Evolutionary conservation across 208 protist species (phyloP).

Genomic region (Trypanosoma platydactyli): DNA sequence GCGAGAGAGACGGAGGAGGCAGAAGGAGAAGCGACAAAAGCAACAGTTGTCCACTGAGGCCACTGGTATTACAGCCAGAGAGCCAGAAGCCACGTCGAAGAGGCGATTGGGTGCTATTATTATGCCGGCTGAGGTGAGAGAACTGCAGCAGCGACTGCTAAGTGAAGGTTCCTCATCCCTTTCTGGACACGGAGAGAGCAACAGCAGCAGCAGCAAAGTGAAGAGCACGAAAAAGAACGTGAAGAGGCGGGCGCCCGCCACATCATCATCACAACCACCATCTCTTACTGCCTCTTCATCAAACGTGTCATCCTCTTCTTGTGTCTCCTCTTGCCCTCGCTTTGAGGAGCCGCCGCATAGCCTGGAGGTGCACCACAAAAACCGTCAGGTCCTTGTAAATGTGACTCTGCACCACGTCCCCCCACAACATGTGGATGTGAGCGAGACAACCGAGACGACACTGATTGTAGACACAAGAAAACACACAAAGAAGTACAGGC

Average conservation of each 20-base stretch:
- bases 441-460: slow-evolving; percentile 43
- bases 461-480: slow-evolving; percentile 76
- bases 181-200: background rate
- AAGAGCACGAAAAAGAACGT: slow-evolving; percentile 9
- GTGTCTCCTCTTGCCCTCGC: background rate
- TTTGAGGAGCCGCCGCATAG: slow-evolving; percentile 52
- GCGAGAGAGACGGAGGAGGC: slow-evolving; percentile 44
- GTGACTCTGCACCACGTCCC: slow-evolving; percentile 85
- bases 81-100: background rate
- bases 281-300: background rate
- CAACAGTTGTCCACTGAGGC: background rate
- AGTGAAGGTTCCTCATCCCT: background rate
- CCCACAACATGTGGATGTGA: slow-evolving; percentile 64
- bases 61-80: background rate
- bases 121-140: slow-evolving; percentile 64
- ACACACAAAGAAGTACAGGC: slow-evolving; percentile 83
- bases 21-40: slow-evolving; percentile 16
- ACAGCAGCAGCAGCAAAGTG: background rate
- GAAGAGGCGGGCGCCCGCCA: slow-evolving; percentile 9
- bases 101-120: slow-evolving; percentile 69
- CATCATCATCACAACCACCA: background rate
- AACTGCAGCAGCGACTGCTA: slow-evolving; percentile 55
- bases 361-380: slow-evolving; percentile 84
- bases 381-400: slow-evolving; percentile 67
- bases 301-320: slow-evolving; percentile 13